phyloP scores from a whole-genome alignment of 2,329 filamentous ascomycete species.

The Ophiostoma perfectum region DNA sequence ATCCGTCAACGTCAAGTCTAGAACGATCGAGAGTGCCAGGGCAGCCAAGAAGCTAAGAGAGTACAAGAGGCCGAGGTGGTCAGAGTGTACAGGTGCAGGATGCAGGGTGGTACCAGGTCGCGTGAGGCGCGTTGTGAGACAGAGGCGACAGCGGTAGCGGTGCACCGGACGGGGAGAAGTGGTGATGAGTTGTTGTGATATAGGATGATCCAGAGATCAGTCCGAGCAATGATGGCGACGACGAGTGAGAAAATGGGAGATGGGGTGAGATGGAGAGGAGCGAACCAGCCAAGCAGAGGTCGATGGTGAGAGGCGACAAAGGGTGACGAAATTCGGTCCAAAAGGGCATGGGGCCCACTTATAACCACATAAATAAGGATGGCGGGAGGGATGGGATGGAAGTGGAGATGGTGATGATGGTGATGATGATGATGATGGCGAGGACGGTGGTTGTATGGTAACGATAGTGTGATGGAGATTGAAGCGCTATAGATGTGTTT shows the following conservation, averaged over 20 bases:
- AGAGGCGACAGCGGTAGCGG: neutral
- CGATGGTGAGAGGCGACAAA: conserved; percentile 3
- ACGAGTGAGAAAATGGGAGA: neutral
- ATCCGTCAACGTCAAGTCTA: neutral
- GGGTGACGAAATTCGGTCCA: neutral
- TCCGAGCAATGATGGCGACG: too few species aligned
- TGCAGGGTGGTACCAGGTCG: conserved; percentile 6
- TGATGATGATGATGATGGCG: neutral
- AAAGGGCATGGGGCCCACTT: neutral
- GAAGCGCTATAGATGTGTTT: neutral
- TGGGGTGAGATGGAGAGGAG: neutral
- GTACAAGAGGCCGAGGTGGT: neutral
- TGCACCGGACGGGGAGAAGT: neutral
- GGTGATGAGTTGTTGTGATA: too few species aligned
- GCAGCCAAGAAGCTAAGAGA: neutral
- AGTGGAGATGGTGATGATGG: conserved; percentile 1
- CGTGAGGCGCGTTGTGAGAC: conserved; percentile 9
- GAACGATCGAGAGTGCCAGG: neutral
- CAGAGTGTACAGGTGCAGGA: neutral
- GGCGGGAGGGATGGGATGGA: neutral
- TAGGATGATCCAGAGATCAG: too few species aligned
- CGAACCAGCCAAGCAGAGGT: neutral
- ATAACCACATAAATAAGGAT: neutral
- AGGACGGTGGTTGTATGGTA: neutral
- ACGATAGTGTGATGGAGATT: neutral